Percentiles rank a stretch among this genome's conserved stretches.
phyloP scores from a whole-genome alignment of 768 basidiomycete species.

The Rhizopogon salebrosus region DNA sequence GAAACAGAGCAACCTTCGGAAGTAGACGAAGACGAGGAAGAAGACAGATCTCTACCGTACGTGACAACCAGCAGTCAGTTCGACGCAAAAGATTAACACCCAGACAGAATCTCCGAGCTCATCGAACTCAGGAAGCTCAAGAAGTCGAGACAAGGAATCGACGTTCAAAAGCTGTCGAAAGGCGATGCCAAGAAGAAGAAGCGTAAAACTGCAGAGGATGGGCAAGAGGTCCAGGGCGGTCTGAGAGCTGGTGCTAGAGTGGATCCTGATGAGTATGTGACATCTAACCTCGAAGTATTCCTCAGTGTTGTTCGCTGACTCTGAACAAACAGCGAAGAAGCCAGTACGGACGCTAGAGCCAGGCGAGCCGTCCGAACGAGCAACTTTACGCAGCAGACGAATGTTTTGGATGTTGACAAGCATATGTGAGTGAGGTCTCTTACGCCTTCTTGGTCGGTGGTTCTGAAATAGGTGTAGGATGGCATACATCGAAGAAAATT shows the following conservation, averaged over 20 bases:
- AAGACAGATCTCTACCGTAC: conserved; percentile 43
- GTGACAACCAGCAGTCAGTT: conserved; percentile 16
- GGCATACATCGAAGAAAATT: conserved; percentile 95
- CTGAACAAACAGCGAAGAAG: conserved; percentile 42
- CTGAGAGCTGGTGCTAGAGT: conserved; percentile 46
- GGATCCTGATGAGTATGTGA: conserved; percentile 40
- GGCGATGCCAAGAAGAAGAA: conserved; percentile 77
- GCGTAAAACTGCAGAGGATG: conserved; percentile 42
- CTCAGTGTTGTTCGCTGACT: neutral
- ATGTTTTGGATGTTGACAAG: conserved; percentile 93
- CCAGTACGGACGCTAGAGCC: conserved; percentile 65
- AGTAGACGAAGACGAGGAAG: conserved; percentile 30
- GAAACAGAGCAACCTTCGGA: conserved; percentile 3
- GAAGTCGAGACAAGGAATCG: conserved; percentile 76
- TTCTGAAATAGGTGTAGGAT: conserved; percentile 53
- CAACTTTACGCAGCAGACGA: conserved; percentile 98
- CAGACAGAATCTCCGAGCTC: conserved; percentile 68
- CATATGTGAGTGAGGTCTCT: conserved; percentile 71
- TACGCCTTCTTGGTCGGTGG: neutral
- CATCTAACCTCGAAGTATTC: conserved; percentile 12
- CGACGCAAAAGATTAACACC: conserved; percentile 7
- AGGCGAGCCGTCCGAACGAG: conserved; percentile 73
- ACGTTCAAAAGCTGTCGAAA: conserved; percentile 75
- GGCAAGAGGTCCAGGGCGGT: conserved; percentile 47
- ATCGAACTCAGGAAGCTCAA: conserved; percentile 78